Base-by-base conservation (phyloP, 768 basidiomycete species). In the Boletus eberwhitei region DNA sequence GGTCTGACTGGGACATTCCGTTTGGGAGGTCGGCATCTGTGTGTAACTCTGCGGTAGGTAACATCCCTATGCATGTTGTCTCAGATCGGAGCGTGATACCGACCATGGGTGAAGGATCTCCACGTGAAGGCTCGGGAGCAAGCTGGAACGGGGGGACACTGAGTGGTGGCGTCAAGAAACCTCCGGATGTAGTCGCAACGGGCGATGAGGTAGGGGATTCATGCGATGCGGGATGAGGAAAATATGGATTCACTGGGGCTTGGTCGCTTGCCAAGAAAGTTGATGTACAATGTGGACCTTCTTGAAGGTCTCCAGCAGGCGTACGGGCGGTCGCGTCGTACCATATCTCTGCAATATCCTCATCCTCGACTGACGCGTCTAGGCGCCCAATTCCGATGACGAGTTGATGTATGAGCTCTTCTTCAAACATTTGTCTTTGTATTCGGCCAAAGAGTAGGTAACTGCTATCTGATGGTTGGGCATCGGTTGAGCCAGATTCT, bases 301-400 rank as follows among this genome's bases (percentile, higher is more conserved):
- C 59, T 45, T 66, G 64, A 13, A 62, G 42, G 53, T 72, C 69
- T 35, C 59, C 51, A 0, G 70, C 71, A 34, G 70, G 70, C 1
- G 69, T 70, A 21, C 67, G 70, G 19, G 69, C 65, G 13, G 63
- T 36, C 11, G 70, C 66, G 49, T 72, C 66, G 26, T 71, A 64
- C 58, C 66, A 71, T 34, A 73, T 57, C 62, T 74, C 62, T 45
- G 59, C 24, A 5, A 59, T 71, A 22, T 76, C 72, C 60, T 79
- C 80, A 4, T 67, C 63, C 57, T 71, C 59, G 58, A 40, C 40
- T 8, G 67, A 58, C 16, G 62, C 67, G 42, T 85, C 85, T 29
- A 98, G 76, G 21, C 85, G 77, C 9, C 91, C 91, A 78, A 98
- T 89, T 31, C 93, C 94, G 49, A 97, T 86, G 52, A 96, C 86